A percentile compares a stretch with the other conserved stretches of the same genome.
These are phyloP conservation scores for Macadamia integrifolia DNA, from an alignment of 164 flowering plant species.

Conservation along the genomic window DNA sequence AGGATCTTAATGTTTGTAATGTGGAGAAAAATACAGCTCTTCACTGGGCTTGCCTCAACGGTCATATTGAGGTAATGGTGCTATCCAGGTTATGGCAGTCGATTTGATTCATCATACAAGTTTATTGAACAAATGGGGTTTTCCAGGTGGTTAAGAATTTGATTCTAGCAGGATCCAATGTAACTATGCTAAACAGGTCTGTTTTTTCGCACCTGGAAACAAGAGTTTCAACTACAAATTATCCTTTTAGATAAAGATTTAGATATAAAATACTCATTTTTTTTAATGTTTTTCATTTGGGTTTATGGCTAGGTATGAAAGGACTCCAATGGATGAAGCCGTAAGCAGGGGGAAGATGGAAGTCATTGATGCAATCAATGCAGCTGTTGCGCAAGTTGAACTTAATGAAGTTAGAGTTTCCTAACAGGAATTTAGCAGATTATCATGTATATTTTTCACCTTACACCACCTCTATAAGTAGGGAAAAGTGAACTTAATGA, in stretches of 20 bases:
- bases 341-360: constrained; percentile 62
- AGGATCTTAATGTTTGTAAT: constrained; percentile 75
- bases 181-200: constrained; percentile 66
- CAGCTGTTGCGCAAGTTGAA: constrained; percentile 54
- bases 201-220: constrained; percentile 6
- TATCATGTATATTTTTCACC: too few relatives aligned
- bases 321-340: constrained; percentile 86
- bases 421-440: not conserved
- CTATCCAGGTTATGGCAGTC: not conserved
- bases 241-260: not conserved
- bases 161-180: constrained; percentile 68
- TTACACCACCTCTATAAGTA: too few relatives aligned
- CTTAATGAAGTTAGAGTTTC: constrained; percentile 43
- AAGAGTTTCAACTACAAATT: not conserved
- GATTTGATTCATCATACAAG: not conserved
- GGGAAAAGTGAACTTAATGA: too few relatives aligned
- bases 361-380: constrained; percentile 63
- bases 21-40: constrained; percentile 85
- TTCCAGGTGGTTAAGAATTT: constrained; percentile 62
- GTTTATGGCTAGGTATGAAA: constrained; percentile 54
- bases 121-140: not conserved
- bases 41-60: constrained; percentile 95
- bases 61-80: constrained; percentile 61
- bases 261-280: too few relatives aligned
- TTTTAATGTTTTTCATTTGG: not conserved